These are phyloP conservation scores for Pseudocercospora macadamiae DNA, from an alignment of 2,329 filamentous ascomycete species.

Conservation along the genomic window DNA sequence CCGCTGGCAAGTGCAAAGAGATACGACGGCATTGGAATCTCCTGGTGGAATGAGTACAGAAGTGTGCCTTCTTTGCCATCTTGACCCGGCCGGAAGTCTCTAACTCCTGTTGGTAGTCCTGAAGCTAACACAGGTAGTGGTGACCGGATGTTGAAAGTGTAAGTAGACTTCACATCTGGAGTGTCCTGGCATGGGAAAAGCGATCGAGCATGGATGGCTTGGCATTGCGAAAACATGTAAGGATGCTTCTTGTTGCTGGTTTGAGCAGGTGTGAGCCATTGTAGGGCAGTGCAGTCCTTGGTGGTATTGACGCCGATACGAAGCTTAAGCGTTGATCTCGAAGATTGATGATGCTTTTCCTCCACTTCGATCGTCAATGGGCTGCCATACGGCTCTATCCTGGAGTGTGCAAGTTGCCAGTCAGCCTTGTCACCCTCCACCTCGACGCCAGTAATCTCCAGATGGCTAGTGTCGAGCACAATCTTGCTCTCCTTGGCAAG, in stretches of 20 bases:
- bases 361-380: conserved; percentile 66
- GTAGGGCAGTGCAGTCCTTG: conserved; percentile 83
- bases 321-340: conserved; percentile 36
- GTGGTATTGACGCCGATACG: conserved; percentile 69
- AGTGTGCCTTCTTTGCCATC: conserved; percentile 58
- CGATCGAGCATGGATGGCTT: conserved; percentile 92
- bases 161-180: conserved; percentile 94
- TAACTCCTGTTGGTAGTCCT: conserved; percentile 66
- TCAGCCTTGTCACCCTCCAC: conserved; percentile 66
- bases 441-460: conserved; percentile 72
- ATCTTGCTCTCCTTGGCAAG: conserved; percentile 75
- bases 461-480: conserved; percentile 80
- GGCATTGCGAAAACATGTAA: conserved; percentile 98
- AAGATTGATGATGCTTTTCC: conserved; percentile 41
- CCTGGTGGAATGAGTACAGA: conserved; percentile 84
- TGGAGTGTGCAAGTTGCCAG: conserved; percentile 70
- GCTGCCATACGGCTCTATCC: conserved; percentile 73
- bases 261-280: conserved; percentile 92
- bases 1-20: conserved; percentile 87
- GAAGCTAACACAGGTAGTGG: conserved; percentile 89
- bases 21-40: conserved; percentile 90
- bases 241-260: conserved; percentile 95
- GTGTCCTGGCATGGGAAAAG: conserved; percentile 98
- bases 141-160: conserved; percentile 84
- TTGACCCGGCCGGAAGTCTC: conserved; percentile 55